Percentiles rank a stretch among this genome's conserved stretches.
Conservation (phyloP, 192 early-diverging fungal species). For the Rhizophagus clarus region DNA sequence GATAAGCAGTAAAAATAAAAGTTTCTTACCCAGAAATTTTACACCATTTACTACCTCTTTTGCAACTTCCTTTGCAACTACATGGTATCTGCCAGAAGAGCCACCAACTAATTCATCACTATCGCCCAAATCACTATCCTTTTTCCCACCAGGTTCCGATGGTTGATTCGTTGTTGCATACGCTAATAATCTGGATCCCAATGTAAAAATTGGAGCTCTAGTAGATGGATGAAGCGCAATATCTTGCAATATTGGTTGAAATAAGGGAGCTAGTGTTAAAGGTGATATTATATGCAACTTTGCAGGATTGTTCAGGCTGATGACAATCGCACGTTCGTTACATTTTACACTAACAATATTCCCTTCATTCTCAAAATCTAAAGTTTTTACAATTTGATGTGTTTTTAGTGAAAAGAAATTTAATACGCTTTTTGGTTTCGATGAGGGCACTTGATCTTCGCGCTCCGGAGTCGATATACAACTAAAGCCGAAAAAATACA, state of each 20-base stretch:
- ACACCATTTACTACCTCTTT: constrained; percentile 80
- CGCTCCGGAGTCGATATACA: neutral
- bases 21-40: constrained; percentile 62
- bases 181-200: constrained; percentile 67
- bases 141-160: constrained; percentile 35
- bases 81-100: constrained; percentile 57
- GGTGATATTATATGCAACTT: constrained; percentile 55
- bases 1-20: neutral
- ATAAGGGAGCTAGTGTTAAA: constrained; percentile 43
- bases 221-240: constrained; percentile 40
- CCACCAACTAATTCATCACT: constrained; percentile 44
- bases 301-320: constrained; percentile 37
- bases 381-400: constrained; percentile 48
- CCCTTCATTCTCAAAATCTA: constrained; percentile 49
- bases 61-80: constrained; percentile 61
- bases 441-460: constrained; percentile 9
- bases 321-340: constrained; percentile 60
- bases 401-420: constrained; percentile 63
- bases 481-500: neutral
- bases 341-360: constrained; percentile 53
- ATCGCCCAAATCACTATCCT: constrained; percentile 36
- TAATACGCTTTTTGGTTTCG: constrained; percentile 35
- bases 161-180: constrained; percentile 66
- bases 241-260: constrained; percentile 51
- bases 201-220: constrained; percentile 54